Base-by-base conservation (phyloP, 1,284 basidiomycete species). In the Cutaneotrichosporon sp. region DNA sequence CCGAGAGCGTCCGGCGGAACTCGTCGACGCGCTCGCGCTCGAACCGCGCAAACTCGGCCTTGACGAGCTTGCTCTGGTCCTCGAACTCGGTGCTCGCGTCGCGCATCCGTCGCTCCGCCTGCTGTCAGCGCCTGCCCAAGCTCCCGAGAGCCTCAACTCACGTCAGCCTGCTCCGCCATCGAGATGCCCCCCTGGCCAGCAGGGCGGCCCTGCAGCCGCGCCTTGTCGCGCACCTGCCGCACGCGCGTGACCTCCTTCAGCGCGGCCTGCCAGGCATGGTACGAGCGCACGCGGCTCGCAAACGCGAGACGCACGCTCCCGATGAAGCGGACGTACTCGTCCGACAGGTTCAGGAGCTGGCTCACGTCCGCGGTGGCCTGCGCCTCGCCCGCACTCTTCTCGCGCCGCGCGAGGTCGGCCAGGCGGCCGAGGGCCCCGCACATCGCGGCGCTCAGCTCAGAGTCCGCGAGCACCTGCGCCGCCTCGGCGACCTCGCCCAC, bases 261-360 rank as follows among this genome's bases (percentile, higher is more conserved):
- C 3, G 88, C 84, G 4, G 82, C 84, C 73, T 92, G 90, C 89
- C 89, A 95, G 10, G 83, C 78, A 66, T 89, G 85, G 74, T 91
- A 94, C 20, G 86, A 87, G 62, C 93, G 89, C 65, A 95, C 85
- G 52, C 95, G 89, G 0, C 91, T 89, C 50, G 83, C 86, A 51
- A 53, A 51, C 81, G 88, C 63, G 72, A 92, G 91, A 69, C 93
- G 84, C 55, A 97, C 93, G 62, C 90, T 92, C 63, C 87, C 89
- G 63, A 97, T 93, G 54, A 97, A 83, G 49, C 95, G 85, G 29
- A 93, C 87, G 76, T 98, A 98, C 79, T 97, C 95, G 73, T 98
- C 93, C 49, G 87, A 89, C 84, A 78, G 69, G 63, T 87, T 86
- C 83, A 93, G 83, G 27, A 95, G 76, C 3, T 89, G 87, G 27